Evolutionary conservation across 148 eudicot species (phyloP).

Genomic region (Agrostemma githago): DNA sequence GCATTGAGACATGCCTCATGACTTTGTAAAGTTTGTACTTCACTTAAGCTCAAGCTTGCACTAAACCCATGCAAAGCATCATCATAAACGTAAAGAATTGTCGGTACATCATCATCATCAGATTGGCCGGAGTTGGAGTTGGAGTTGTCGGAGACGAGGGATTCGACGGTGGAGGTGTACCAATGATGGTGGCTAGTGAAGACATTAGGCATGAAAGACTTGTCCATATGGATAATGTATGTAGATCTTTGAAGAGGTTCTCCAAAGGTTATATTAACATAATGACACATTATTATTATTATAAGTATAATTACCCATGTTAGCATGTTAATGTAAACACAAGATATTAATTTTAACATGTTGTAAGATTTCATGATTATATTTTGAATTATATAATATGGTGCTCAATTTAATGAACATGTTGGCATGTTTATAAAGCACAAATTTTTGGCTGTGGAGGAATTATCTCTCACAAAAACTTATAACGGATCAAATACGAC

Average conservation of each 20-base stretch:
- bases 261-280: slow-evolving; percentile 15
- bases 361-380: slow-evolving; percentile 18
- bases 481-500: no score
- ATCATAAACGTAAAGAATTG: slow-evolving; percentile 42
- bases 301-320: slow-evolving; percentile 11
- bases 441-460: no score
- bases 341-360: neutral
- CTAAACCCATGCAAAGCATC: slow-evolving; percentile 69
- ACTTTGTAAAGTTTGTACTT: slow-evolving; percentile 32
- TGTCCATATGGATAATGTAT: slow-evolving; percentile 77
- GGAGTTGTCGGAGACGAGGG: slow-evolving; percentile 16
- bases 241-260: slow-evolving; percentile 31
- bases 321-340: slow-evolving; percentile 16
- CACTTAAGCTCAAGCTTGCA: slow-evolving; percentile 38
- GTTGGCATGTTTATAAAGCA: slow-evolving; percentile 14
- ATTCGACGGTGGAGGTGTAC: slow-evolving; percentile 52
- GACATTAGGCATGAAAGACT: slow-evolving; percentile 61
- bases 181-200: slow-evolving; percentile 56
- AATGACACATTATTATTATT: neutral
- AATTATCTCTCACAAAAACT: no score
- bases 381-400: neutral
- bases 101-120: slow-evolving; percentile 27
- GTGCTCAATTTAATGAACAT: slow-evolving; percentile 4
- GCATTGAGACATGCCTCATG: slow-evolving; percentile 44
- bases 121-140: neutral